Evolutionary conservation across 208 protist species (phyloP), one percentile per base, ranked within the genome.

Genomic region (Acanthamoeba sp.): DNA sequence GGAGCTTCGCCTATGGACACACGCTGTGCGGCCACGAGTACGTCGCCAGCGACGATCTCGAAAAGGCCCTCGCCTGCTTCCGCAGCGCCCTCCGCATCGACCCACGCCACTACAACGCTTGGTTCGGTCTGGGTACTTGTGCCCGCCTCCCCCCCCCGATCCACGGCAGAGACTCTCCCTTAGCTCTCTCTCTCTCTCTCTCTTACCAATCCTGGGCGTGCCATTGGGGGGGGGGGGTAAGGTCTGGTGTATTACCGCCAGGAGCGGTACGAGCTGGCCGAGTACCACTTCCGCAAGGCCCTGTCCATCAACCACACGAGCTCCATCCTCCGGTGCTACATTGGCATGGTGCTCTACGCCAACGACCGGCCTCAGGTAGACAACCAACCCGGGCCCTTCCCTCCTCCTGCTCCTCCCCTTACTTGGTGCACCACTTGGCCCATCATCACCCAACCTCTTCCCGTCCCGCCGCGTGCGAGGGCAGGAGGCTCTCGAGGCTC

Each of bases 11-110:
- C 16, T 99, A 99, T 95, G 98, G 98, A 7, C 97, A 99, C 92
- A 98, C 98, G 34, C 95, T 99, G 12, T 97, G 95, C 57, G 98
- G 98, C 29, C 99, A 99, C 95, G 99, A 99, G 95, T 96, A 99
- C 73, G 96, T 99, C 32, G 97, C 97, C 38, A 97, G 98, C 50
- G 98, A 99, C 55, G 98, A 98, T 91, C 98, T 98, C 45, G 97
- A 98, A 24, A 98, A 99, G 80, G 98, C 98, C 14, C 91, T 97
- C 3, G 95, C 94, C 2, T 97, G 96, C 27, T 99, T 99, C 97
- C 95, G 98, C 45, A 95, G 95, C 29, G 99, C 99, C 24, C 95
- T 99, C n/a, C 91, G 96, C 7, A 96, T 98, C 40, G 98, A 99
- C 95, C 59, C 91, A 14, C 95, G 97, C 7, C 98, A 99, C 95